Evolutionary conservation across 2,329 filamentous ascomycete species (phyloP), one percentile per base, ranked within the genome.

Genomic region (Pseudocercospora fuligena): DNA sequence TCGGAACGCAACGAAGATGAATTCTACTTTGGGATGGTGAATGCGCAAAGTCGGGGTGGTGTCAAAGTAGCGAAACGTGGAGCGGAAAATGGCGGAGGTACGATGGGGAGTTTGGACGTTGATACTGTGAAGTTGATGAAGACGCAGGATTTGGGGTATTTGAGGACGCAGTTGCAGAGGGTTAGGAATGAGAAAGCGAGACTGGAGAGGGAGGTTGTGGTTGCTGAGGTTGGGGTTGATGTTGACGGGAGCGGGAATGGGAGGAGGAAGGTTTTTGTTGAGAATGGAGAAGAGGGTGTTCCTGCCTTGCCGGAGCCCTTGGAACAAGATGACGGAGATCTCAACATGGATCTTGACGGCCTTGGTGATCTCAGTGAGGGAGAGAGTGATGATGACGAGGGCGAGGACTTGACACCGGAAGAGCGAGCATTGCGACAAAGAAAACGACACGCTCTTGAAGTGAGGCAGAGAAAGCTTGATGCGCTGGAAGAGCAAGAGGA

Each of bases 11-110:
- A 90, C 70, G 87, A 88, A 16, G 88, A 90, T 82, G 88, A 90
- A 73, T 90, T 90, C 75, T 84, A 85, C 53, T 90, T 89, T 78
- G 86, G 84, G 4, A 90, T 90, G 88, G 83, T 89, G 79, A 85
- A 81, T 66, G 80, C 79, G 27, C 78, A 77, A 57, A 83, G 82
- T 23, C 79, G 86, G 72, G 81, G 79, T 54, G 80, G 80, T 33
- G 82, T 80, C 73, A 81, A 75, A 74, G 73, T 79, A 65, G 81
- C 73, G 56, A 80, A 83, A 67, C 78, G 84, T 31, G 81, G 86
- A 64, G 81, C 82, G 69, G 75, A 74, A 31, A 77, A 78, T 58
- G 63, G 63, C 21, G 74, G 73, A 4, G 73, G 75, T 2, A 71
- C 70, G n/a, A 72, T 69, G 25, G 76, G 79, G 74, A 74, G 76